Evolutionary conservation across 106 monocot genomes (phyloP).

Genomic region (Apostasia ramifera): DNA sequence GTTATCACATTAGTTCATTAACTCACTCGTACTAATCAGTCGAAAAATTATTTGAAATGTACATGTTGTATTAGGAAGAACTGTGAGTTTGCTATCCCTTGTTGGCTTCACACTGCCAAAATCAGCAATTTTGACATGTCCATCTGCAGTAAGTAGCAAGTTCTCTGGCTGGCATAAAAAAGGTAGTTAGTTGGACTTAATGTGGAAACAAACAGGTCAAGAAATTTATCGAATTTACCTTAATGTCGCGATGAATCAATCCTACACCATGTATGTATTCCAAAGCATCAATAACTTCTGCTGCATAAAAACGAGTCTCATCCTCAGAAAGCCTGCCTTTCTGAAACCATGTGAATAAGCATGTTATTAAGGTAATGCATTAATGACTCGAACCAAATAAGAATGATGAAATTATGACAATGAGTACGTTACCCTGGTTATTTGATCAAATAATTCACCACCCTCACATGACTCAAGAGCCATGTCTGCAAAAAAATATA

Average conservation of each 20-base stretch:
- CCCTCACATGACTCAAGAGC: constrained; percentile 99
- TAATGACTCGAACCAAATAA: background rate
- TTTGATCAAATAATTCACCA: constrained; percentile 98
- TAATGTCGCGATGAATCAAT: constrained; percentile 96
- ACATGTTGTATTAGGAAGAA: constrained; percentile 82
- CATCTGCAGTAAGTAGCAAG: constrained; percentile 80
- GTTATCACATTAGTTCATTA: constrained; percentile 1
- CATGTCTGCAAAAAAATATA: constrained; percentile 60
- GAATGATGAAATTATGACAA: constrained; percentile 1
- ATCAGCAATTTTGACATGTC: constrained; percentile 95
- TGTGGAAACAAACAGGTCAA: constrained; percentile 1
- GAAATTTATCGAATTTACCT: constrained; percentile 38
- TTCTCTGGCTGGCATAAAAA: constrained; percentile 87
- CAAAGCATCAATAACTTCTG: constrained; percentile 91
- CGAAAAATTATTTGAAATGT: constrained; percentile 7
- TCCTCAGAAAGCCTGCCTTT: constrained; percentile 80
- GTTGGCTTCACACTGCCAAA: constrained; percentile 96
- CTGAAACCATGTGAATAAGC: constrained; percentile 32
- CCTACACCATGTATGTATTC: constrained; percentile 89
- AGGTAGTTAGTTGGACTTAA: constrained; percentile 15
- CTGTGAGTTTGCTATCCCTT: constrained; percentile 52
- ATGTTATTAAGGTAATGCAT: background rate
- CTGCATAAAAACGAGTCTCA: constrained; percentile 95
- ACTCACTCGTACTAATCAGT: background rate
- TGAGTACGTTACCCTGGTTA: constrained; percentile 51